Conservation (phyloP, 148 eudicot genomes). For the Camellia japonica region DNA sequence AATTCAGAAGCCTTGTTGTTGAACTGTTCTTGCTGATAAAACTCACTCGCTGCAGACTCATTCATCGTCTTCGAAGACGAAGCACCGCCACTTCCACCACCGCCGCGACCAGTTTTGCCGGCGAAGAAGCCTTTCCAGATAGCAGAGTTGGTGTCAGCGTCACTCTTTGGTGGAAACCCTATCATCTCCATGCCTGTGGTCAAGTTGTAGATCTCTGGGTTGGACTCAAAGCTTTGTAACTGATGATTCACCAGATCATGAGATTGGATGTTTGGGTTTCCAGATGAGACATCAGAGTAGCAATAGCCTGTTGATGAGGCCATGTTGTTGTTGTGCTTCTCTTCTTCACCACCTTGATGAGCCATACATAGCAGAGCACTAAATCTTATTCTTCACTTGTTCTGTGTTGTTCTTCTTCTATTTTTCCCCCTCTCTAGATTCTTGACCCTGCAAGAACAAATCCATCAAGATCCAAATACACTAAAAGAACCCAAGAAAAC, state of each 20-base stretch:
- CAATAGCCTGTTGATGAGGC: conserved; percentile 40
- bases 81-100: neutral
- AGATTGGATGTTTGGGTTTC: conserved; percentile 17
- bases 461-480: neutral
- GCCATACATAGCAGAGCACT: conserved; percentile 12
- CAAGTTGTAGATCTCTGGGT: conserved; percentile 58
- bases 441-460: neutral
- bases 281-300: conserved; percentile 29
- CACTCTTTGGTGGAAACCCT: conserved; percentile 48
- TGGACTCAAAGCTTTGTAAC: conserved; percentile 35
- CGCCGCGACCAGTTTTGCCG: neutral
- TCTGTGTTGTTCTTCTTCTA: neutral
- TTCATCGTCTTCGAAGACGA: conserved; percentile 15
- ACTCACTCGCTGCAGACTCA: conserved; percentile 1
- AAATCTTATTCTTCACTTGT: neutral
- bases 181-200: conserved; percentile 54
- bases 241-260: conserved; percentile 28
- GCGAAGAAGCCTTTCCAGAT: conserved; percentile 30
- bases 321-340: conserved; percentile 29
- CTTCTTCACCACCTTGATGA: conserved; percentile 29
- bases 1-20: too few relatives aligned
- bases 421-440: conserved; percentile 1
- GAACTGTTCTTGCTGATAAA: conserved; percentile 10
- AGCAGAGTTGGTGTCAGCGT: conserved; percentile 12
- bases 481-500: neutral